Conservation (phyloP, 1,284 basidiomycete species). For the Ganoderma lingzhi region DNA sequence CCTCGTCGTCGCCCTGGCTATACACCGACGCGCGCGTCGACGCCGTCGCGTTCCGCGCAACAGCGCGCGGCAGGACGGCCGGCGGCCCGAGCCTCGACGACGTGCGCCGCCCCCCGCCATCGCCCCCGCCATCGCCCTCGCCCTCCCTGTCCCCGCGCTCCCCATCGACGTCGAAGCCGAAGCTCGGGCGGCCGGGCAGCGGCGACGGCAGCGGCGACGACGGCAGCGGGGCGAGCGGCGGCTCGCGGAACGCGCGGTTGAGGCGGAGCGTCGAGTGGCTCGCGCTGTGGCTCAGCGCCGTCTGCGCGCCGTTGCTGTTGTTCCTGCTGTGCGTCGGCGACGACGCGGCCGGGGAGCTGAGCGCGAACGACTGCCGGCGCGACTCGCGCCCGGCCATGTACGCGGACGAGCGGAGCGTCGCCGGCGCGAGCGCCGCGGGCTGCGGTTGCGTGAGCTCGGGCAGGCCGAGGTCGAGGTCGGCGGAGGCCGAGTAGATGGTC, state of each 20-base stretch:
- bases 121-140: no score
- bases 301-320: conserved; percentile 11
- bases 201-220: conserved; percentile 39
- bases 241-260: conserved; percentile 34
- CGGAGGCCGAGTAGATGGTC: conserved; percentile 40
- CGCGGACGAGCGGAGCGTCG: conserved; percentile 33
- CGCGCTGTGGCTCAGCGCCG: conserved; percentile 11
- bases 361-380: conserved; percentile 22
- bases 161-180: conserved; percentile 16
- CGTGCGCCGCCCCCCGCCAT: neutral
- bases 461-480: no score
- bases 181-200: no score
- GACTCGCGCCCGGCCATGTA: conserved; percentile 36
- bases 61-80: neutral
- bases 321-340: conserved; percentile 21
- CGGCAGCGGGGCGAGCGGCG: conserved; percentile 38
- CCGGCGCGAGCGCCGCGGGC: conserved; percentile 25
- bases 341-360: conserved; percentile 12
- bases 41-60: conserved; percentile 14
- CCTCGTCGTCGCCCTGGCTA: conserved; percentile 3
- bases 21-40: conserved; percentile 24
- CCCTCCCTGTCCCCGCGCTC: no score
- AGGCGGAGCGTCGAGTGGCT: conserved; percentile 26
- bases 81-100: neutral
- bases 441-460: conserved; percentile 26